Base-by-base conservation (phyloP, 148 eudicot genomes). In the Chenopodium suecicum region DNA sequence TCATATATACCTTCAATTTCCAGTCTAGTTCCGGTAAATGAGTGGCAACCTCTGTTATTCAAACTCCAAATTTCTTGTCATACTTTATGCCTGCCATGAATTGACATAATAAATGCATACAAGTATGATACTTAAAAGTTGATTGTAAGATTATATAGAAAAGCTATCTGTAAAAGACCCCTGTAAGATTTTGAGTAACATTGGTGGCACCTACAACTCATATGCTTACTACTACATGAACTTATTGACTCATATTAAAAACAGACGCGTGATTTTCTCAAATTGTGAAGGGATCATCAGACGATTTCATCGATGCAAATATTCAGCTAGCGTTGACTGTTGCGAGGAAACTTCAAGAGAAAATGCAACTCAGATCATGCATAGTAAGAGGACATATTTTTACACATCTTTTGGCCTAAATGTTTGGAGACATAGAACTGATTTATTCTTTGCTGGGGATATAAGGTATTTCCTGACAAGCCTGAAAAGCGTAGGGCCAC, bases 281-380 rank as follows among this genome's bases (percentile, higher is more conserved):
- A 89, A 89, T 88, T 89, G 89, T 92, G 98, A 90, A 96, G 99
- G 99, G 99, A 83, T 96, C 99, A 81, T 96, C 99, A 81, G 98
- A 94, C 81, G 99, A 94, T 44, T 96, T 92, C 83, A 91, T 84
- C 73, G 98, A 96, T 85, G 99, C 99, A 83, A 96, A 96, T 85
- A 88, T 96, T 86, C 98, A 96, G 86, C 92, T 96, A 75, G 97
- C 85, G 27, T 83, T 96, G 88, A 90, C 97, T 66, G 94, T 96
- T 85, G 93, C 90, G 56, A 90, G 84, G 88, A 96, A 92, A 86
- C 90, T 96, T 52, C 89, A 91, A 76, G 97, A 92, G 84, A 94
- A 91, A 85, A 89, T 77, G 85, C 93, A 89, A 83, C 85, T 90
- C 76, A 83, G 84, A 85, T 87, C 91, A 73, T 85, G 97, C 91